Base-by-base conservation (phyloP, 139 green algal species). In the Asterochloris sp. region DNA sequence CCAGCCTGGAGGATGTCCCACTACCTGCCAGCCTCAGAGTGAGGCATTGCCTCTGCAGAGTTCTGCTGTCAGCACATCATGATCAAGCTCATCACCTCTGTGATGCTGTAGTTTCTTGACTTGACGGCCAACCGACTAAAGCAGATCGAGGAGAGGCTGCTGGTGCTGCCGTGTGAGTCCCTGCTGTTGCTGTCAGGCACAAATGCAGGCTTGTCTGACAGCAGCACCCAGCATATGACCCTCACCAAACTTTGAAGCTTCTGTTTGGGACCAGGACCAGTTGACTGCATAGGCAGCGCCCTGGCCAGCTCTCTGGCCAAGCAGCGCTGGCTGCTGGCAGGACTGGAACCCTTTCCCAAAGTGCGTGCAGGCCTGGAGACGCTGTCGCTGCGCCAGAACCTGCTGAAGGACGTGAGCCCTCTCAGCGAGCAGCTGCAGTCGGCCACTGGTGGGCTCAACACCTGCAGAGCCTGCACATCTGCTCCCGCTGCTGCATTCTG, bases 351-450 rank as follows among this genome's bases (percentile, higher is more conserved):
- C 24, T 60, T 24, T 0, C 68, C 60, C 11, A 81, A 14, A 66
- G 28, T 21, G 14, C 69, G 0, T 85, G 54, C 84, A 96, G 93
- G 88, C 10, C 85, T 98, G n/a, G 54, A 81, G 14, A 87, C 68
- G 17, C 88, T 98, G 24, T 95, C 88, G 78, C 86, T 98, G 24
- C 86, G 95, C 2, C 94, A 98, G 69, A 98, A 98, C 89, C 85
- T 97, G 29, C 76, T 98, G 13, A 80, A 85, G 0, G 82, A 92
- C 21, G 21, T 80, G 60, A 54, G 38, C 6, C 38, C 38, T 54
- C 38, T 54, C 38, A 54, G 38, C 4, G 38, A 54, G 38, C 38
- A 54, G 38, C 38, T 54, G 38, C 38, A 54, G 38, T 54, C 38
- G 2, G 38, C 38, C 2, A 54, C 38, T 54, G 38, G 38, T 54